These are phyloP conservation scores for Didymella arachidicola DNA, from an alignment of 2,329 filamentous ascomycete species.

Conservation along the genomic window DNA sequence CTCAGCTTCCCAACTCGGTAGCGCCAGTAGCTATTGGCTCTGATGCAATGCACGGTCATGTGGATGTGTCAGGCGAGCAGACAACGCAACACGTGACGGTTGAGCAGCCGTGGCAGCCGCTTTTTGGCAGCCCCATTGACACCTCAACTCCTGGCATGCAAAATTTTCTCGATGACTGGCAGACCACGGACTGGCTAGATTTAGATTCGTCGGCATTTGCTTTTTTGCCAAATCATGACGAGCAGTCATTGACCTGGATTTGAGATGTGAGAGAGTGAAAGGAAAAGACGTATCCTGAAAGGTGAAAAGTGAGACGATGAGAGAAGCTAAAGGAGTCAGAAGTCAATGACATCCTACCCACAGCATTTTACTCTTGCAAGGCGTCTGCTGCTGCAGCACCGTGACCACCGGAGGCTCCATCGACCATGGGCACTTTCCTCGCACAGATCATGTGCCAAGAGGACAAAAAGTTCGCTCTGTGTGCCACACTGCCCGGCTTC, in stretches of 20 bases:
- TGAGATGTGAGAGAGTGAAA: not conserved
- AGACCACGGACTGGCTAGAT: slow-evolving; percentile 47
- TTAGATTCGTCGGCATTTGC: slow-evolving; percentile 45
- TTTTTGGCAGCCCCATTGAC: slow-evolving; percentile 36
- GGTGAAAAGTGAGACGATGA: too few species aligned
- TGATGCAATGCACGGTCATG: not conserved
- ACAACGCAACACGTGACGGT: not conserved
- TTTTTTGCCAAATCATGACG: slow-evolving; percentile 20
- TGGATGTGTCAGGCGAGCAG: not conserved
- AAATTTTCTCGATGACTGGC: slow-evolving; percentile 42
- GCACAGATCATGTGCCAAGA: too few species aligned
- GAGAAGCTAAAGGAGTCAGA: too few species aligned
- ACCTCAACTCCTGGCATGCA: slow-evolving; percentile 21
- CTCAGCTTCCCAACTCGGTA: not conserved
- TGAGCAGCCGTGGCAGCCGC: slow-evolving; percentile 26
- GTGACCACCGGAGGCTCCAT: too few species aligned
- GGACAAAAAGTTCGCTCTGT: too few species aligned
- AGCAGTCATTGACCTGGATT: slow-evolving; percentile 20
- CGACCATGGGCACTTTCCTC: too few species aligned
- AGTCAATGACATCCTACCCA: too few species aligned
- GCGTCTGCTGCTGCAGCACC: too few species aligned
- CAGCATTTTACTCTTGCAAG: too few species aligned
- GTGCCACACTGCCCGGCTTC: too few species aligned
- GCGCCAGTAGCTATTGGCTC: not conserved
- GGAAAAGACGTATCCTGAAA: too few species aligned